Percentiles rank a stretch among this genome's conserved stretches.
Evolutionary conservation across 306 rosid genomes (phyloP).

Genomic region (Lablab purpureus): DNA sequence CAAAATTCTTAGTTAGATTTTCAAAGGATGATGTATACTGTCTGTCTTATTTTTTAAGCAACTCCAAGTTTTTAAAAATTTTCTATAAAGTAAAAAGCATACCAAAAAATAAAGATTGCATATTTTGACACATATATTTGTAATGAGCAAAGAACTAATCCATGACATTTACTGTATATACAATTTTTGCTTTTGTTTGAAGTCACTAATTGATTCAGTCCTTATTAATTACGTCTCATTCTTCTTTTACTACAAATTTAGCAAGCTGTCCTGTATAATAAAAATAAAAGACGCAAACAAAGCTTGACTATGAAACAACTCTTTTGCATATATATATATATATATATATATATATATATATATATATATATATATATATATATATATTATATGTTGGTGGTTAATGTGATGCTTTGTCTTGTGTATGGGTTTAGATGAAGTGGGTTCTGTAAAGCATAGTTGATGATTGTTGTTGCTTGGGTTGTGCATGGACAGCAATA

Average conservation of each 20-base stretch:
- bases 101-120: too few relatives aligned
- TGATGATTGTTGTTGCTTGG: slow-evolving; percentile 17
- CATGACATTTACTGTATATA: not conserved
- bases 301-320: not conserved
- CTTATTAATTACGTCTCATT: not conserved
- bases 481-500: slow-evolving; percentile 16
- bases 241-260: not conserved
- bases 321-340: too few relatives aligned
- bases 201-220: not conserved
- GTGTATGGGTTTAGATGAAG: not conserved
- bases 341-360: too few relatives aligned
- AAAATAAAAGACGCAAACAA: not conserved
- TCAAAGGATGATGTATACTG: not conserved
- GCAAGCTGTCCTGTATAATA: not conserved
- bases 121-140: too few relatives aligned
- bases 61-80: too few relatives aligned
- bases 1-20: not conserved
- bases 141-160: not conserved
- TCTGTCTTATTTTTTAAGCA: too few relatives aligned
- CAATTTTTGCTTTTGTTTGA: not conserved
- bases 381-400: too few relatives aligned
- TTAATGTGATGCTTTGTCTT: not conserved
- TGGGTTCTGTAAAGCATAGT: slow-evolving; percentile 9
- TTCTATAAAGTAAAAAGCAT: too few relatives aligned
- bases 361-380: too few relatives aligned